Conservation (phyloP, 2,329 filamentous ascomycete species). For the Pseudocercospora fijiensis region DNA sequence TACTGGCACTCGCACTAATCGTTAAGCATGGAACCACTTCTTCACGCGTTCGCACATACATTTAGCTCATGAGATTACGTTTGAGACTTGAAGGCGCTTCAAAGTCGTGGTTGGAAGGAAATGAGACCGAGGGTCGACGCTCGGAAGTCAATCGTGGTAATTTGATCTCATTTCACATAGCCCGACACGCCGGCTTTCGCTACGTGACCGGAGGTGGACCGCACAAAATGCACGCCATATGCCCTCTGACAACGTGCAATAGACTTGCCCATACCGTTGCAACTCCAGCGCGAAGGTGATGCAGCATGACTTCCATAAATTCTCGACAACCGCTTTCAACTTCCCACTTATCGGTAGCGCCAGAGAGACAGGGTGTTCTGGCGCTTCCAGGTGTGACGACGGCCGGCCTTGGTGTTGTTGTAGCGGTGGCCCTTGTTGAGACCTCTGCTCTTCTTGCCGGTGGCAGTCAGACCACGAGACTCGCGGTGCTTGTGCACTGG, state of each 20-base stretch:
- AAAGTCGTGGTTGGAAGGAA: slow-evolving; percentile 5
- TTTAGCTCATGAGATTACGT: background rate
- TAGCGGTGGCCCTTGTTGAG: slow-evolving; percentile 98
- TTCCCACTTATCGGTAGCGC: slow-evolving; percentile 78
- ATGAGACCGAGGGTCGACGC: slow-evolving; percentile 1
- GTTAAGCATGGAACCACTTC: background rate
- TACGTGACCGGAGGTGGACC: slow-evolving; percentile 13
- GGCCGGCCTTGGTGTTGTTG: slow-evolving; percentile 96
- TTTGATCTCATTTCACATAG: slow-evolving; percentile 13
- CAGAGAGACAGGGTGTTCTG: slow-evolving; percentile 99
- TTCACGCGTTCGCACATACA: slow-evolving; percentile 2
- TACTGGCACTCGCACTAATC: background rate
- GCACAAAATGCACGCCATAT: slow-evolving; percentile 8
- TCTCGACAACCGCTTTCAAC: slow-evolving; percentile 12
- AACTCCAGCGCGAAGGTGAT: slow-evolving; percentile 23
- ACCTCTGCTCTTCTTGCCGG: slow-evolving; percentile 99
- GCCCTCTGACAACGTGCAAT: slow-evolving; percentile 7
- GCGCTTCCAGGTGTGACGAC: slow-evolving; percentile 99
- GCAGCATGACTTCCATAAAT: slow-evolving; percentile 19
- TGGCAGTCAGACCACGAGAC: slow-evolving; percentile 92
- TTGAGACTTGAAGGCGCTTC: background rate
- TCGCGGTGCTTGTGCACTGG: slow-evolving; percentile 99
- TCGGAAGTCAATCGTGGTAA: background rate
- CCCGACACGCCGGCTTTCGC: slow-evolving; percentile 12
- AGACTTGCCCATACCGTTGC: slow-evolving; percentile 23